Conservation (phyloP, 352 stramenopile species). For the Pythium vanterpoolii region DNA sequence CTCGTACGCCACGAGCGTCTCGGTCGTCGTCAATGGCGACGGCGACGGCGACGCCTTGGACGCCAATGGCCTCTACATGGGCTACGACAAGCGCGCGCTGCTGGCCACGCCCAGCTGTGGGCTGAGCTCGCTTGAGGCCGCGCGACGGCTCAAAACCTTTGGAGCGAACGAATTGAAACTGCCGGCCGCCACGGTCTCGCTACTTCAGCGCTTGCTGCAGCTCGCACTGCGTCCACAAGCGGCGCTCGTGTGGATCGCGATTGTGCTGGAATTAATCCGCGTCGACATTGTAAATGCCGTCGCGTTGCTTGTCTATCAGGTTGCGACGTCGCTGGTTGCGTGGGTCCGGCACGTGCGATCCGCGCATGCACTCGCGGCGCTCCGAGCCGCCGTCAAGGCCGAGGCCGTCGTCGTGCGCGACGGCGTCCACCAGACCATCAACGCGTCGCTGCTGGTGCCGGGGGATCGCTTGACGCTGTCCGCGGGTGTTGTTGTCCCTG, state of each 20-base stretch:
- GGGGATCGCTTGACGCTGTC: conserved; percentile 92
- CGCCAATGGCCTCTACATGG: conserved; percentile 42
- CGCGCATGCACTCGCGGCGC: conserved; percentile 76
- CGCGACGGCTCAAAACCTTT: conserved; percentile 74
- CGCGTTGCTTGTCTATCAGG: conserved; percentile 66
- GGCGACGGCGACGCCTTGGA: conserved; percentile 29
- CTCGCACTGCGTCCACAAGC: conserved; percentile 78
- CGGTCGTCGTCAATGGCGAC: neutral
- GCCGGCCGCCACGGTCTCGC: neutral
- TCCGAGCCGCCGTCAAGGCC: conserved; percentile 85
- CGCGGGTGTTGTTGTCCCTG: conserved; percentile 88
- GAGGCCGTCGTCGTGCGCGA: conserved; percentile 87
- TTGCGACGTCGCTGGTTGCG: conserved; percentile 63
- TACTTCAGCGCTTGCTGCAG: conserved; percentile 20
- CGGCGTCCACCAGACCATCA: conserved; percentile 85
- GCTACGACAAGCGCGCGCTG: conserved; percentile 73
- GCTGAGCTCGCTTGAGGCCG: conserved; percentile 78
- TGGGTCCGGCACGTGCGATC: conserved; percentile 85
- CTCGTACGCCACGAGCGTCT: conserved; percentile 10
- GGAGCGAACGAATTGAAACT: conserved; percentile 82
- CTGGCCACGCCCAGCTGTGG: conserved; percentile 66
- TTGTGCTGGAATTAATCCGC: conserved; percentile 73
- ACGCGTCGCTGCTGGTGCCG: conserved; percentile 89
- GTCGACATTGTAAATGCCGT: conserved; percentile 55
- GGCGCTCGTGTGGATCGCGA: conserved; percentile 91